These are phyloP conservation scores for Mycena alexandri DNA, from an alignment of 768 basidiomycete species.

Conservation along the genomic window DNA sequence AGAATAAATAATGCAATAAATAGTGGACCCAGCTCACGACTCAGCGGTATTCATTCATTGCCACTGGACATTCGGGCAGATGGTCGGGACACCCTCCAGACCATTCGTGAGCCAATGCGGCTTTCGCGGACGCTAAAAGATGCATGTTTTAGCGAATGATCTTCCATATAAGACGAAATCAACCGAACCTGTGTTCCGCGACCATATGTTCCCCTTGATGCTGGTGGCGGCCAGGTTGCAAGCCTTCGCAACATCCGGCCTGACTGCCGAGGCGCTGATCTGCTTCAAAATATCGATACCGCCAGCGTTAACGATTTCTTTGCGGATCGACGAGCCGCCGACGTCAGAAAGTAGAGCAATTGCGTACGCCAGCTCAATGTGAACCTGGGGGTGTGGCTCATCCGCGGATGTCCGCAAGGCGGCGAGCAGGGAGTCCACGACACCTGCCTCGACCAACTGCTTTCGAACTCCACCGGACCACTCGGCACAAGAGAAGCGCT, in stretches of 20 bases:
- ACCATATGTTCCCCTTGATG: conserved; percentile 44
- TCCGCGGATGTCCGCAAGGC: conserved; percentile 42
- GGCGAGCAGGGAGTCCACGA: conserved; percentile 43
- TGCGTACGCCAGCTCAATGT: conserved; percentile 43
- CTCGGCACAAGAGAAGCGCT: conserved; percentile 44
- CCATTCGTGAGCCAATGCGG: conserved; percentile 36
- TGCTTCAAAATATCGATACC: conserved; percentile 43
- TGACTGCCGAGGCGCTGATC: conserved; percentile 27
- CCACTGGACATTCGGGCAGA: conserved; percentile 24
- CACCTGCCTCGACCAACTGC: conserved; percentile 42
- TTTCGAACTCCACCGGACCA: conserved; percentile 42
- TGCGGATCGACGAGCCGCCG: conserved; percentile 42
- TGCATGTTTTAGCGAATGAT: too few species aligned
- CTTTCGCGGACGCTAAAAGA: conserved; percentile 31
- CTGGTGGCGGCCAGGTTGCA: conserved; percentile 42
- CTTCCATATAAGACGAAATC: too few species aligned
- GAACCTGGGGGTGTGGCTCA: conserved; percentile 40
- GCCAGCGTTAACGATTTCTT: conserved; percentile 45
- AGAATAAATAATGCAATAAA: too few species aligned
- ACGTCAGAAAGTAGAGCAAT: conserved; percentile 44
- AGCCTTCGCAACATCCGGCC: conserved; percentile 41
- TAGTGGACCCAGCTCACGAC: too few species aligned
- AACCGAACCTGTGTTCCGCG: conserved; percentile 42
- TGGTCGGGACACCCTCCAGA: conserved; percentile 20
- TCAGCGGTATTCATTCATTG: not conserved